A percentile compares a stretch with the other conserved stretches of the same genome.
Evolutionary conservation across 257 asterid species (phyloP).

Genomic region (Solanum piurae): DNA sequence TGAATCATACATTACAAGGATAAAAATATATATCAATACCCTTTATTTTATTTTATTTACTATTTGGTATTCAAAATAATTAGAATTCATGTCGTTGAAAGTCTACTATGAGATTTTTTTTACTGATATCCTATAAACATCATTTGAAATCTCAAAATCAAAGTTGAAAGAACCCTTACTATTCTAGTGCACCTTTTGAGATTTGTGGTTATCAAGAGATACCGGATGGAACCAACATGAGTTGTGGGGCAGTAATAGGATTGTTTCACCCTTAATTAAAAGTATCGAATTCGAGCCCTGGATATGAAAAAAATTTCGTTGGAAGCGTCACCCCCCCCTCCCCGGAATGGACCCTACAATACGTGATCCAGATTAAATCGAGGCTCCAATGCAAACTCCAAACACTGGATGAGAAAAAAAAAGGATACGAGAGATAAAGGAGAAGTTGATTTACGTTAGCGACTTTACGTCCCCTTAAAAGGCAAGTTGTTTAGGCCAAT

Average conservation of each 20-base stretch:
- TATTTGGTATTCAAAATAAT: not conserved
- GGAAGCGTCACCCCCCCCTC: not conserved
- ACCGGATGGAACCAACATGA: no score
- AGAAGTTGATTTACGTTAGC: not conserved
- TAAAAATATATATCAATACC: no score
- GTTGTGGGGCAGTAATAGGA: not conserved
- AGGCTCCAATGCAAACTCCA: fast-evolving
- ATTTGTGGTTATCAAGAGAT: not conserved
- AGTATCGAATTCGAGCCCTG: fast-evolving
- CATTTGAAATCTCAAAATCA: not conserved
- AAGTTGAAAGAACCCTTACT: not conserved
- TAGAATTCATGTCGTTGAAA: not conserved
- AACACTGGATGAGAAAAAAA: no score
- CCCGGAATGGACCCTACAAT: not conserved
- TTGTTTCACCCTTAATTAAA: no score
- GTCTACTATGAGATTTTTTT: not conserved
- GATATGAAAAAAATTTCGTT: no score
- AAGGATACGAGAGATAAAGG: no score
- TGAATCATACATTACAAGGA: no score
- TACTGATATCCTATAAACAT: not conserved
- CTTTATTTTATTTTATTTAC: no score
- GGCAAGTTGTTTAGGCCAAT: not conserved
- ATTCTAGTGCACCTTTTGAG: not conserved
- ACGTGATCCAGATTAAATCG: not conserved
- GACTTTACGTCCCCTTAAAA: not conserved